Evolutionary conservation across 2,329 filamentous ascomycete genomes (phyloP).

Genomic region (Colletotrichum godetiae): DNA sequence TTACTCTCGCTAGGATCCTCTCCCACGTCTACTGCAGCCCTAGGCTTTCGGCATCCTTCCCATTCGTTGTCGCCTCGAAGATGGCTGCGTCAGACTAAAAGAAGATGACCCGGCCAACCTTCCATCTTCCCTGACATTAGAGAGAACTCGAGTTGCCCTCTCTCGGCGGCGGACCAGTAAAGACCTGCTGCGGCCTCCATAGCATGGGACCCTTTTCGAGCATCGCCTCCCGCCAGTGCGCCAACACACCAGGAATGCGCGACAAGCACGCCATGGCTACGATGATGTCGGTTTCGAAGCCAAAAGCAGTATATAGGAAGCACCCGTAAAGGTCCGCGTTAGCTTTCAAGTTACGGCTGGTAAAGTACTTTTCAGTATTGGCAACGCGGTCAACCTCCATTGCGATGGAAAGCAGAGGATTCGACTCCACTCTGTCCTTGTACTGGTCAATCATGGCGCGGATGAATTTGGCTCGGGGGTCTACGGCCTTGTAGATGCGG

Average conservation of each 20-base stretch:
- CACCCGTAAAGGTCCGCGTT: constrained; percentile 58
- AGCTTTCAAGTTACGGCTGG: constrained; percentile 48
- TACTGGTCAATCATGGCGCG: constrained; percentile 40
- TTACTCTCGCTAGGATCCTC: not conserved
- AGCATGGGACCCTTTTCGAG: constrained; percentile 42
- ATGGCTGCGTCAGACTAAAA: not conserved
- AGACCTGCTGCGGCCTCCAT: constrained; percentile 44
- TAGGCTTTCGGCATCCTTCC: not conserved
- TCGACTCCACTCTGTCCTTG: constrained; percentile 35
- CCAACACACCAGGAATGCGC: constrained; percentile 41
- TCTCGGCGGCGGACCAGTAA: constrained; percentile 24
- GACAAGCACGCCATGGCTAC: constrained; percentile 43
- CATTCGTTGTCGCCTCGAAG: not conserved
- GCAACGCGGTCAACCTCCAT: constrained; percentile 51
- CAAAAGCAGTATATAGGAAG: constrained; percentile 53
- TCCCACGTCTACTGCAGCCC: not conserved
- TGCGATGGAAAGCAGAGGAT: constrained; percentile 50
- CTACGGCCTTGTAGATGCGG: constrained; percentile 48
- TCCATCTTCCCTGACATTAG: not conserved
- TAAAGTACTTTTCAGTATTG: constrained; percentile 49
- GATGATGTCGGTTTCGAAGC: constrained; percentile 40
- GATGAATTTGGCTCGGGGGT: constrained; percentile 49
- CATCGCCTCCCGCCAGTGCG: constrained; percentile 44
- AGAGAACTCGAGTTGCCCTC: not conserved
- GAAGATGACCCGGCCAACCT: not conserved